Conservation (phyloP, 495 filamentous ascomycete species). For the Chaetomium fimeti region DNA sequence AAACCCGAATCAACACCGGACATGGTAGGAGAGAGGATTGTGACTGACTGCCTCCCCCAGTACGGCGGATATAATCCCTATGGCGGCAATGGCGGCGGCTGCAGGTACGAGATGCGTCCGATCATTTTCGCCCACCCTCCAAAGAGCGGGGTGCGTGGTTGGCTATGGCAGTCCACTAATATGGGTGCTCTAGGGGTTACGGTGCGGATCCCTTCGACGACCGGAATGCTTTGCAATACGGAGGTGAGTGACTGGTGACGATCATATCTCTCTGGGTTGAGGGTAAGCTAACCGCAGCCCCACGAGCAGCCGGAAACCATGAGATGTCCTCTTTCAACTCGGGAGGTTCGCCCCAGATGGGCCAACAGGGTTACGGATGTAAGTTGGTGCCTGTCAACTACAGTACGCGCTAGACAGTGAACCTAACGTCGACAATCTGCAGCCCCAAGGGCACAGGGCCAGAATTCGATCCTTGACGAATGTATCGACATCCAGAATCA, state of each 20-base stretch:
- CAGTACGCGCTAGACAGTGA: slow-evolving; percentile 10
- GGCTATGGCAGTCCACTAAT: neutral
- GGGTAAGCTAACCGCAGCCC: slow-evolving; percentile 5
- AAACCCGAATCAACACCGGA: neutral
- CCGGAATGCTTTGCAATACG: slow-evolving; percentile 39
- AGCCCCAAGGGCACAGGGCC: slow-evolving; percentile 39
- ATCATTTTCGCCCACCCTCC: neutral
- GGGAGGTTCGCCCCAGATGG: neutral
- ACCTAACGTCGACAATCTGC: neutral
- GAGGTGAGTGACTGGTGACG: slow-evolving; percentile 42
- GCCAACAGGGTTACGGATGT: slow-evolving; percentile 44
- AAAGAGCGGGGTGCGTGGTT: neutral
- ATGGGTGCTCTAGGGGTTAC: slow-evolving; percentile 23
- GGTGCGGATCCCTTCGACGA: slow-evolving; percentile 32
- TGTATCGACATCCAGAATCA: slow-evolving; percentile 72
- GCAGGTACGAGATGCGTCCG: slow-evolving; percentile 5
- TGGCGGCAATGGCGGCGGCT: neutral
- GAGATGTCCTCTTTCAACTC: slow-evolving; percentile 60
- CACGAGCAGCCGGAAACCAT: slow-evolving; percentile 46
- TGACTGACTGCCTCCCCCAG: slow-evolving; percentile 35
- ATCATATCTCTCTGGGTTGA: neutral
- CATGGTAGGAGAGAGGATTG: neutral
- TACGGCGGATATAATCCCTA: slow-evolving; percentile 27
- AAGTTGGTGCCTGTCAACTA: slow-evolving; percentile 32
- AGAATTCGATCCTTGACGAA: slow-evolving; percentile 77